Percentiles rank a stretch among this genome's conserved stretches.
phyloP scores from a whole-genome alignment of 2,329 filamentous ascomycete species.

The Penicillium freii region DNA sequence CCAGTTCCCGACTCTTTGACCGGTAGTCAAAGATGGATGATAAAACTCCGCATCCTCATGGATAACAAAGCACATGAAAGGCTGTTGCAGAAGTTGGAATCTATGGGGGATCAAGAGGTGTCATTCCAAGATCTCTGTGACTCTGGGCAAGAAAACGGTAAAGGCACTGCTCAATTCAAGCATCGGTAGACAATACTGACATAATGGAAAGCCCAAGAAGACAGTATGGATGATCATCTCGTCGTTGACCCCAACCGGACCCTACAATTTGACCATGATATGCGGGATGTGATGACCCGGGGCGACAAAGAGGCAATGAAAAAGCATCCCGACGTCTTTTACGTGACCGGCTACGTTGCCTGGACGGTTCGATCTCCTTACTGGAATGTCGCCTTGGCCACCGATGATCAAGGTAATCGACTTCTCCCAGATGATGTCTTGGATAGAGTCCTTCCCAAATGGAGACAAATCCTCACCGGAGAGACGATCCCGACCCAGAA shows the following conservation, averaged over 20 bases:
- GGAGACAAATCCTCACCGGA: not conserved
- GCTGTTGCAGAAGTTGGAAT: not conserved
- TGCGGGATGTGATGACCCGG: not conserved
- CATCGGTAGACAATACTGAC: not conserved
- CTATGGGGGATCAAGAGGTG: not conserved
- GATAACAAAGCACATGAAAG: not conserved
- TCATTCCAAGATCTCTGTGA: not conserved
- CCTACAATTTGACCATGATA: not conserved
- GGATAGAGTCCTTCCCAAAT: not conserved
- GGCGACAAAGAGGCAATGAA: not conserved
- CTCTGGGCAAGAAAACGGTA: not conserved
- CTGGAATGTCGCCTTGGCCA: slow-evolving; percentile 3
- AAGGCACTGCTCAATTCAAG: not conserved
- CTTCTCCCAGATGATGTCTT: not conserved
- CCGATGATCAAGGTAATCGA: not conserved
- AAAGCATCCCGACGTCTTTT: not conserved
- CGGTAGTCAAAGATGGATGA: not conserved
- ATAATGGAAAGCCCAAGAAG: not conserved
- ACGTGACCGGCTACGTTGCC: not conserved
- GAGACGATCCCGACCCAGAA: not conserved
- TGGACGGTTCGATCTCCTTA: slow-evolving; percentile 1
- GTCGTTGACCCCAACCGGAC: not conserved
- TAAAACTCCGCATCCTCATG: not conserved
- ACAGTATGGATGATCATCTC: not conserved
- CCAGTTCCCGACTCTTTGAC: not conserved